phyloP scores from a whole-genome alignment of 306 rosid species.

The Lagenaria siceraria region DNA sequence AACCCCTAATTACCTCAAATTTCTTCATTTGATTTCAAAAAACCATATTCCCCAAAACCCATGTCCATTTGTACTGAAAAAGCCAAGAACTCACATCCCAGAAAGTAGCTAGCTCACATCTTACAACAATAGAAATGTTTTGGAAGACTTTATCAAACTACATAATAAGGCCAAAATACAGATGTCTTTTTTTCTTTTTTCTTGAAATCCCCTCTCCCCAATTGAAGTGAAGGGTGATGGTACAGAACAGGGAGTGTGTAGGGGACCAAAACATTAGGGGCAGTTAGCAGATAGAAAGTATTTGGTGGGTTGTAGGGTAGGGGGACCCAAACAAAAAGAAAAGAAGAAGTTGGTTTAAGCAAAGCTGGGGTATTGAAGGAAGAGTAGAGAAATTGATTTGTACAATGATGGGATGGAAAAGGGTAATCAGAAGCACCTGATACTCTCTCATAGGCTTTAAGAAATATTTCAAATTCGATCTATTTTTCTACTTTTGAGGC shows the following conservation, averaged over 20 bases:
- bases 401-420: slow-evolving; percentile 47
- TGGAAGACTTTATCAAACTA: neutral
- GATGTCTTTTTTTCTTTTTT: neutral
- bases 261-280: neutral
- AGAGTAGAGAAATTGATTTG: slow-evolving; percentile 3
- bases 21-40: neutral
- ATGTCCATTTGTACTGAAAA: neutral
- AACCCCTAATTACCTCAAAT: neutral
- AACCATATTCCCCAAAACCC: neutral
- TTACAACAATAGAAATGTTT: neutral
- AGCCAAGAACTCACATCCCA: neutral
- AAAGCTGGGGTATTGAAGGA: neutral
- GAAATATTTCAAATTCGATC: slow-evolving; percentile 35
- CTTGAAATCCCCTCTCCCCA: neutral
- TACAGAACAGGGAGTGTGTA: neutral
- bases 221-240: neutral
- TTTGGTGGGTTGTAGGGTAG: neutral
- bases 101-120: neutral
- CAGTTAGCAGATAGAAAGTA: neutral
- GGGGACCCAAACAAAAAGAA: neutral
- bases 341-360: neutral
- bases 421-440: slow-evolving; percentile 57
- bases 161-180: neutral
- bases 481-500: slow-evolving; percentile 23
- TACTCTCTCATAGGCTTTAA: slow-evolving; percentile 31